Evolutionary conservation across 768 basidiomycete species (phyloP).

Genomic region (Russula sp.): DNA sequence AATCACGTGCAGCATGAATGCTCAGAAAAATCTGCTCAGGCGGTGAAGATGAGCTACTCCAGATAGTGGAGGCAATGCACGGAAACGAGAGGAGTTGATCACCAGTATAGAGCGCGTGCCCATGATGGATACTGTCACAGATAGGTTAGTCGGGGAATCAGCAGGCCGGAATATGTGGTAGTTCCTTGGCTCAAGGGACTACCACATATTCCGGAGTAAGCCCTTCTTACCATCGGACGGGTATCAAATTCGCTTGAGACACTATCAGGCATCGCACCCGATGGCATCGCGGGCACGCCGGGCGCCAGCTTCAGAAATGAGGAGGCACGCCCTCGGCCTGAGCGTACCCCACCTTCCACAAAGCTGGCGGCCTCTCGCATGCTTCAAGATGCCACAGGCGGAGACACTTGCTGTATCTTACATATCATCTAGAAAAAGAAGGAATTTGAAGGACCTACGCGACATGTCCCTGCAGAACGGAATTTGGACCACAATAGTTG

Average conservation of each 20-base stretch:
- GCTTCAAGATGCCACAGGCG: background rate
- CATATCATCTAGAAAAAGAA: background rate
- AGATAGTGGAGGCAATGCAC: background rate
- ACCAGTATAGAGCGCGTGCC: background rate
- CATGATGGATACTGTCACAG: background rate
- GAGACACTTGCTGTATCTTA: background rate
- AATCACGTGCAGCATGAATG: no score
- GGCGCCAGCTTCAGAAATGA: background rate
- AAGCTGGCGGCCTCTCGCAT: background rate
- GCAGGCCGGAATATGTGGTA: background rate
- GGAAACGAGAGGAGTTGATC: background rate
- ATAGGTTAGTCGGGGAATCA: background rate
- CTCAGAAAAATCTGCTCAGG: background rate
- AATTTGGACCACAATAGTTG: background rate
- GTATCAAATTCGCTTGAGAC: background rate
- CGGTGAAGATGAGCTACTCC: background rate
- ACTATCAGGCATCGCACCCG: background rate
- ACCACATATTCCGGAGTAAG: no score
- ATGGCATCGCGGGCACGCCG: background rate
- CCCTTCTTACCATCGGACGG: background rate
- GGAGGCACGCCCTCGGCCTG: background rate
- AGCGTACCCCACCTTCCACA: background rate
- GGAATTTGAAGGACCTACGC: background rate
- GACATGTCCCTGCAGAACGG: background rate
- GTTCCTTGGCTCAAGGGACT: no score